These are phyloP conservation scores for Hypoxylon crocopeplum DNA, from an alignment of 495 filamentous ascomycete genomes.

Conservation along the genomic window DNA sequence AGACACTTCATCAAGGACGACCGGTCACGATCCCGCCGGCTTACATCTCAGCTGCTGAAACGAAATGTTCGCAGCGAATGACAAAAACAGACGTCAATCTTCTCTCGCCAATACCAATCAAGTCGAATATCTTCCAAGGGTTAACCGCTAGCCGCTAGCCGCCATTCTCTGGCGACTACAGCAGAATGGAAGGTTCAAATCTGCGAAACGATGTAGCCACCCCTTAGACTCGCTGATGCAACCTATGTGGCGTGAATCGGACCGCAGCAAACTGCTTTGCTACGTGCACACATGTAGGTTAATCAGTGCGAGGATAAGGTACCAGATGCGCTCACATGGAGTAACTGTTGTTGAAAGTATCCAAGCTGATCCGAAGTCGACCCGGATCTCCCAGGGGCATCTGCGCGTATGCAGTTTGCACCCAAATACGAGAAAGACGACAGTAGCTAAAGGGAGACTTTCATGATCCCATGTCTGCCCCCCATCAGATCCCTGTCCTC, in stretches of 20 bases:
- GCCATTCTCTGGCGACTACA: neutral
- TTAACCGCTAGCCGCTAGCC: constrained; percentile 8
- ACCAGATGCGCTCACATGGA: too few relatives aligned
- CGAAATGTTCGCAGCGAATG: too few relatives aligned
- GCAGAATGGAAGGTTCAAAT: neutral
- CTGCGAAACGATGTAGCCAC: constrained; percentile 9
- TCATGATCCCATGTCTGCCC: neutral
- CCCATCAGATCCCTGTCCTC: constrained; percentile 3
- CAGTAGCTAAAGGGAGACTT: constrained; percentile 1
- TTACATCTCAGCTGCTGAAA: too few relatives aligned
- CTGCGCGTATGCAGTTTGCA: constrained; percentile 25
- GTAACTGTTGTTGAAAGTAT: too few relatives aligned
- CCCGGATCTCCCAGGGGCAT: constrained; percentile 8
- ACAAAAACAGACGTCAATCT: too few relatives aligned
- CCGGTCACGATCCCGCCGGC: too few relatives aligned
- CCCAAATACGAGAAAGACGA: constrained; percentile 29
- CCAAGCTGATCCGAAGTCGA: too few relatives aligned
- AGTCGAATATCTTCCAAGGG: neutral
- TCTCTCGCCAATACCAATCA: neutral
- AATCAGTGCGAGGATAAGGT: too few relatives aligned
- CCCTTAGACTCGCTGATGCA: constrained; percentile 1
- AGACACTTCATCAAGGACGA: too few relatives aligned
- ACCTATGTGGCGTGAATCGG: constrained; percentile 22
- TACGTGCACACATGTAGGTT: too few relatives aligned
- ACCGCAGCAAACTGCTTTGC: constrained; percentile 14